These are phyloP conservation scores for Arthrobotrys sphaeroides DNA, from an alignment of 2,329 filamentous ascomycete genomes.

Conservation along the genomic window DNA sequence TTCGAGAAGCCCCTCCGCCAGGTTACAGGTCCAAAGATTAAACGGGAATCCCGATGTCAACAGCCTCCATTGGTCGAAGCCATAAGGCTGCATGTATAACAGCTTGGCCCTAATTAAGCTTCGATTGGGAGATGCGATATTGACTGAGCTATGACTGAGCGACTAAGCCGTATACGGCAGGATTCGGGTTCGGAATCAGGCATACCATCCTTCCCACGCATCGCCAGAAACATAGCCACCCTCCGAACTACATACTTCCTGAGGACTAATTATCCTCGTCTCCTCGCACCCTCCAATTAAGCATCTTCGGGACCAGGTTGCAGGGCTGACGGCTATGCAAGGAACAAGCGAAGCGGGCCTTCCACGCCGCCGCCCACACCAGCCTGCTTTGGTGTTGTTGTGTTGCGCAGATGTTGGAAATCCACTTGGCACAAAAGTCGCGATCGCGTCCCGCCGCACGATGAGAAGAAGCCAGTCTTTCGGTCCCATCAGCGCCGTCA, in stretches of 20 bases:
- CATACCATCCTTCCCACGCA: not conserved
- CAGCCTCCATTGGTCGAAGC: too few species aligned
- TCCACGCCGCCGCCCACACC: not conserved
- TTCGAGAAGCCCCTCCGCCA: too few species aligned
- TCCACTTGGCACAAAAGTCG: constrained; percentile 43
- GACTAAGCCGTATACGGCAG: constrained; percentile 22
- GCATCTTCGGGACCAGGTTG: not conserved
- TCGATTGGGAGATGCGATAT: not conserved
- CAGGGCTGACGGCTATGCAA: constrained; percentile 50
- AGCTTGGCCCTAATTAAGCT: too few species aligned
- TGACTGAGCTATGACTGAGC: constrained; percentile 10
- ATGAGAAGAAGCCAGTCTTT: constrained; percentile 16
- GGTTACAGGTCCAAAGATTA: too few species aligned
- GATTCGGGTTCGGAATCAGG: not conserved
- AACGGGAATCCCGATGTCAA: too few species aligned
- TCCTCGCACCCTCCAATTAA: not conserved
- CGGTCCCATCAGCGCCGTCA: constrained; percentile 16
- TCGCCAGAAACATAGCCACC: not conserved
- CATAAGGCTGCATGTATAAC: too few species aligned
- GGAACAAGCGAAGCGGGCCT: constrained; percentile 43
- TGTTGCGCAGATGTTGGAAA: constrained; percentile 49
- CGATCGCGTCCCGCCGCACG: constrained; percentile 47
- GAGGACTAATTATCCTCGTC: not conserved
- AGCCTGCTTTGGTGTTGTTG: constrained; percentile 43
- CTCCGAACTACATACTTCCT: not conserved